Conservation (phyloP, 306 rosid genomes). For the Castanea sativa region DNA sequence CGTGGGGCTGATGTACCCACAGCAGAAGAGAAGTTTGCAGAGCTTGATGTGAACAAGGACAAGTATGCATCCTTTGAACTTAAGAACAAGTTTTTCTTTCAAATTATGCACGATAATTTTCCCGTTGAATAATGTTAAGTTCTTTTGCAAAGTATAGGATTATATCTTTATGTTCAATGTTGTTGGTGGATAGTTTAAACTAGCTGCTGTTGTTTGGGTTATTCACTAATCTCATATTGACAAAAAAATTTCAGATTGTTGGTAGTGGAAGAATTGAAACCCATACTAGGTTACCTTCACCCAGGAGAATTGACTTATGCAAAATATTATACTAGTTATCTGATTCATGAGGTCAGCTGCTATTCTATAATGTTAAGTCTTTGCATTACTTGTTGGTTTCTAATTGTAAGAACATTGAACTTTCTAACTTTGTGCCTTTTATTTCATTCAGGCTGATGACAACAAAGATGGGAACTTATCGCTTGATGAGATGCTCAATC, state of each 20-base stretch:
- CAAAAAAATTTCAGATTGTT: slow-evolving; percentile 34
- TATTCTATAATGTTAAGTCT: neutral
- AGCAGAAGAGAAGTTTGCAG: slow-evolving; percentile 42
- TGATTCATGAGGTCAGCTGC: slow-evolving; percentile 59
- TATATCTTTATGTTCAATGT: neutral
- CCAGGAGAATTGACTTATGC: slow-evolving; percentile 77
- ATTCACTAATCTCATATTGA: neutral
- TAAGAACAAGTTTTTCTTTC: neutral
- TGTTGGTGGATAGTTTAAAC: neutral
- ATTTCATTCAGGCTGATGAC: slow-evolving; percentile 63
- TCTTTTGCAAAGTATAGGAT: neutral
- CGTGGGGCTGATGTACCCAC: slow-evolving; percentile 27
- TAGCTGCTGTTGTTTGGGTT: neutral
- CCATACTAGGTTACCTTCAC: slow-evolving; percentile 49
- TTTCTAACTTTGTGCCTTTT: neutral
- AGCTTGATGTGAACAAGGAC: slow-evolving; percentile 68
- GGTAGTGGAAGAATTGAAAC: slow-evolving; percentile 61
- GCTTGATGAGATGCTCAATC: slow-evolving; percentile 62
- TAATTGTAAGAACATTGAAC: neutral
- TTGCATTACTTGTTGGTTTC: neutral
- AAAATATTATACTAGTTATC: slow-evolving; percentile 49
- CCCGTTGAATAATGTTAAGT: neutral
- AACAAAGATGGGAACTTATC: slow-evolving; percentile 53
- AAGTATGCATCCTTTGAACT: slow-evolving; percentile 30
- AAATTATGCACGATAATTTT: neutral